Evolutionary conservation across 2,329 filamentous ascomycete genomes (phyloP).

Genomic region (Fusarium pininemorale): DNA sequence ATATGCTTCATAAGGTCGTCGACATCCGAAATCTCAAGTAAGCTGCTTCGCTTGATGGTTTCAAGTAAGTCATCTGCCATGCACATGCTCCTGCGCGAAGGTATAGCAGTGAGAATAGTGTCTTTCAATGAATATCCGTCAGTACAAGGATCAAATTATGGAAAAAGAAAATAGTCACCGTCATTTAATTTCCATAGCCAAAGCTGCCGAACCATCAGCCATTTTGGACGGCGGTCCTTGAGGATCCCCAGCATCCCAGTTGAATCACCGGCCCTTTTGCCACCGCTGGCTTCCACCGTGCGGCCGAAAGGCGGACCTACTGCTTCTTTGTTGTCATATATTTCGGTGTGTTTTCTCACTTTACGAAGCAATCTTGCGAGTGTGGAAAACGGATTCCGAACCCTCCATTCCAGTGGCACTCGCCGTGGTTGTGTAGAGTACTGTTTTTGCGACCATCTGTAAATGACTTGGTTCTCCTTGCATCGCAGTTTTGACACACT

Average conservation of each 20-base stretch:
- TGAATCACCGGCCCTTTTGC: fast-evolving
- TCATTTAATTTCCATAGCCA: background rate
- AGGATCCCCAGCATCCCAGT: fast-evolving
- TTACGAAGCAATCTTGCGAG: fast-evolving
- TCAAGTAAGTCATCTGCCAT: background rate
- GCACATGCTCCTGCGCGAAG: fast-evolving
- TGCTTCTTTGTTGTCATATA: no score
- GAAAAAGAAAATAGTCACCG: fast-evolving
- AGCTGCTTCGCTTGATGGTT: background rate
- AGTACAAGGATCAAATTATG: background rate
- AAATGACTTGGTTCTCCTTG: background rate
- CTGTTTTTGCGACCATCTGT: fast-evolving
- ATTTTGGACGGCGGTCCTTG: background rate
- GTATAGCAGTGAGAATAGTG: background rate
- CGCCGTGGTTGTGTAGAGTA: fast-evolving
- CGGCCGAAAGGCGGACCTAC: no score
- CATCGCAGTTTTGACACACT: fast-evolving
- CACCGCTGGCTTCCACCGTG: no score
- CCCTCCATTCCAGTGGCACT: fast-evolving
- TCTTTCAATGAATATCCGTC: no score
- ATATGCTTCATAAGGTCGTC: background rate
- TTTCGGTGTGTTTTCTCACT: fast-evolving
- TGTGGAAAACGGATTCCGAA: background rate
- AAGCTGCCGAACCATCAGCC: background rate
- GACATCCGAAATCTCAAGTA: fast-evolving